phyloP scores from a whole-genome alignment of 1,139 yeast species.

The Zygotorulaspora mrakii region DNA sequence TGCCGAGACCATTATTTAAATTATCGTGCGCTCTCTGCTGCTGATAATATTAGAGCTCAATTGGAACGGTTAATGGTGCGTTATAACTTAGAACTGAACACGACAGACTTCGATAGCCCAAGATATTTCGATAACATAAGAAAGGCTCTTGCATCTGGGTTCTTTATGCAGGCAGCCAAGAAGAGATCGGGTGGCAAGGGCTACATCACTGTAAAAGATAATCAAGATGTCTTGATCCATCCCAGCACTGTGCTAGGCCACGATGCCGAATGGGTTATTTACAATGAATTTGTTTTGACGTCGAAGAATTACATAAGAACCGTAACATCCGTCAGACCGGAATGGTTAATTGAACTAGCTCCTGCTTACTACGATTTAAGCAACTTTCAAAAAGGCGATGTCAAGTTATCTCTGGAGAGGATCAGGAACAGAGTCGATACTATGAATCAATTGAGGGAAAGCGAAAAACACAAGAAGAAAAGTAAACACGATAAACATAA shows the following conservation, averaged over 20 bases:
- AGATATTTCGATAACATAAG: conserved; percentile 70
- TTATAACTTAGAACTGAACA: conserved; percentile 66
- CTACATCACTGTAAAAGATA: conserved; percentile 86
- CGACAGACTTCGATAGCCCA: conserved; percentile 67
- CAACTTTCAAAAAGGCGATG: conserved; percentile 79
- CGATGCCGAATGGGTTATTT: conserved; percentile 88
- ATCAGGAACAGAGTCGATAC: conserved; percentile 51
- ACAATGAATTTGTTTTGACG: conserved; percentile 92
- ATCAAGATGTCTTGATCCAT: conserved; percentile 90
- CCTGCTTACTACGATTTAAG: conserved; percentile 78
- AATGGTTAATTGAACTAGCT: conserved; percentile 79
- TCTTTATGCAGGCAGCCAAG: conserved; percentile 97
- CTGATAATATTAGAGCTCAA: conserved; percentile 82
- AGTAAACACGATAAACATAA: conserved; percentile 25
- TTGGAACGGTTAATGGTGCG: conserved; percentile 78
- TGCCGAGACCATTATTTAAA: conserved; percentile 87
- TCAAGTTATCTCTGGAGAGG: conserved; percentile 72
- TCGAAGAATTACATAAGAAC: conserved; percentile 91
- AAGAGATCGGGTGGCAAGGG: conserved; percentile 70
- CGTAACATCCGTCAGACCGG: conserved; percentile 87
- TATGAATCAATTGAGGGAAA: conserved; percentile 40
- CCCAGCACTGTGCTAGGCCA: conserved; percentile 87
- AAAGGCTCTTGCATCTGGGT: conserved; percentile 87
- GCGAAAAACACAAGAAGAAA: conserved; percentile 29
- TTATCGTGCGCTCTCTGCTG: conserved; percentile 75